Evolutionary conservation across 177 flowering plant genomes (phyloP), one percentile per base, ranked within the genome.

Genomic region (Vitis hybrid): DNA sequence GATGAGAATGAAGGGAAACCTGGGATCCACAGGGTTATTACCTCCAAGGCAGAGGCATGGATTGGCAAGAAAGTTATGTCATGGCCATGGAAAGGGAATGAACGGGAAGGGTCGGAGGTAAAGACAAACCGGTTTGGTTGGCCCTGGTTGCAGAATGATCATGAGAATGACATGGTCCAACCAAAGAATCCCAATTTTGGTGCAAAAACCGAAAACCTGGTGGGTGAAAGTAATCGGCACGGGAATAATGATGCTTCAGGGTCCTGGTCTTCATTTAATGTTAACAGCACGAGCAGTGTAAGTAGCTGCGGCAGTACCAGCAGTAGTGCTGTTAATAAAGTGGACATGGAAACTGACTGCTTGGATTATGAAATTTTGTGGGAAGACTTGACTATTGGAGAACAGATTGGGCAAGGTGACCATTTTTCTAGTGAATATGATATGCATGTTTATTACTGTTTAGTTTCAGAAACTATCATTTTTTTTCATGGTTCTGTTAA

Each of bases 381-480:
- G 99, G 99, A 96, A 68, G 98, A 96, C 75, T 73, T 93, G 80
- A 85, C 86, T 8, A 85, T 96, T 71, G 96, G 97, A 75, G 99
- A 96, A 70, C 98, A 91, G 73, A 86, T 96, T 74, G 99, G 99
- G 52, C 98, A 93, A 89, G 98, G 99, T 93, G 81, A 58, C 76
- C 24, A 58, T 59, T 48, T 66, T 77, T 64, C 46, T n/a, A 52
- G 19, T 12, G 62, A 49, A 9, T 50, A 32, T 50, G 32, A 52
- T 54, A n/a, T 35, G 3, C 15, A 18, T 65, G 40, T 50, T 27
- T 30, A 30, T 6, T 46, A 18, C 18, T 52, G 15, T 66, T 18
- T 46, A 54, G 65, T 75, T 21, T 72, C 11, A 57, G 21, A 18
- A 60, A 59, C 40, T 50, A 24, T 32, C 14, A 46, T 27, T 51